Conservation (phyloP, 345 rosid species). For the Brassica napus region DNA sequence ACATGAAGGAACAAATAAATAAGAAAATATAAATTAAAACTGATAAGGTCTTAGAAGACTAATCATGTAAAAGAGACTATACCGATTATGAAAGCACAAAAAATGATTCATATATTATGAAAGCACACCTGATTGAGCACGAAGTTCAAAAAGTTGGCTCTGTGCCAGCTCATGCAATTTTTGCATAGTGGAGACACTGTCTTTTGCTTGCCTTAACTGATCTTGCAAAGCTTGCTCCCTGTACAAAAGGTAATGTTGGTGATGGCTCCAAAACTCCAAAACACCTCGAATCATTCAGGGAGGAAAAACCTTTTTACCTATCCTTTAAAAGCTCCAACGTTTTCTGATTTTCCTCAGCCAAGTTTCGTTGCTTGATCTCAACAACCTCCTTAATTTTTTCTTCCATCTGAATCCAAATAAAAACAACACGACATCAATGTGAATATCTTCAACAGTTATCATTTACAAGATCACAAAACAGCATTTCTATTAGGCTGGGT, state of each 20-base stretch:
- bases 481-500: conserved; percentile 8
- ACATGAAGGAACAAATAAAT: conserved; percentile 10
- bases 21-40: conserved; percentile 1
- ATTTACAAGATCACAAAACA: conserved; percentile 2
- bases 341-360: conserved; percentile 99
- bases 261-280: conserved; percentile 12
- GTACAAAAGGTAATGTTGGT: conserved; percentile 24
- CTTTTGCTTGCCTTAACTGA: conserved; percentile 95
- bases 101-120: conserved; percentile 15
- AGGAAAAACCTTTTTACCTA: conserved; percentile 47
- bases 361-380: conserved; percentile 93
- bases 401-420: conserved; percentile 69
- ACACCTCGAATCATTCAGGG: conserved; percentile 8
- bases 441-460: not conserved
- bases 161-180: conserved; percentile 98
- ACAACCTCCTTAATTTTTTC: conserved; percentile 98
- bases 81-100: conserved; percentile 6
- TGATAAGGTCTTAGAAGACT: not conserved
- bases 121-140: conserved; percentile 87
- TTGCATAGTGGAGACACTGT: conserved; percentile 92
- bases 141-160: conserved; percentile 92
- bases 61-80: conserved; percentile 8
- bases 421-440: not conserved
- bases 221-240: conserved; percentile 97
- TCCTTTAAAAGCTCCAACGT: conserved; percentile 89